Base-by-base conservation (phyloP, 2,329 filamentous ascomycete species). In the Fragosphaeria purpurea region DNA sequence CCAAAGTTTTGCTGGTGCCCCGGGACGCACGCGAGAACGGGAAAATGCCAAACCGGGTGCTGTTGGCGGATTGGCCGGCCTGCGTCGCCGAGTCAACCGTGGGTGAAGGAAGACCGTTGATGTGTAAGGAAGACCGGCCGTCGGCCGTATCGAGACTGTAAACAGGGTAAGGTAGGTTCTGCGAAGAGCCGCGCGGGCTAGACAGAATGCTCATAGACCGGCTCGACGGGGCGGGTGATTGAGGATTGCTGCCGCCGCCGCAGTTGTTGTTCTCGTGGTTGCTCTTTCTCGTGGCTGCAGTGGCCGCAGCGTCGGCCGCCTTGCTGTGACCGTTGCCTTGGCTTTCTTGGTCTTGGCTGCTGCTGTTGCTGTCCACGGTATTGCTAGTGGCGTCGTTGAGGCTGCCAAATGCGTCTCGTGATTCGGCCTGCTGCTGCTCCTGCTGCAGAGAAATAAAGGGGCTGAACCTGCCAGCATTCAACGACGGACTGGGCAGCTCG, bases 161-260 rank as follows among this genome's bases (percentile, higher is more conserved):
- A 12, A 70, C 67, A 5, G 74, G 72, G 46, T 76, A 80, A 0
- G 77, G 71, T 7, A 82, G 65, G 57, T 81, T 76, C 46, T 79
- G 73, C 4, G 76, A 71, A 7, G 80, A 83, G 13, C 70, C 71
- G n/a, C 74, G 79, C 9, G 81, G 81, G 58, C 80, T 85, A 6
- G 79, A 79, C 40, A 83, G 68, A 11, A 77, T 66, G 58, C 76
- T 80, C 48, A 71, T 69, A 5, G 80, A 81, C 13, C 69, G 71
- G 47, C 67, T 73, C 0, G 80, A 82, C 1, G 80, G 83, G 3
- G 70, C 70, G 1, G 82, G 82, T 1, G 82, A 84, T 54, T 81
- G 78, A 1, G 78, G 70, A 34, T 75, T 76, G 42, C 71, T 66
- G 10, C 45, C 33, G 22, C 22, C 22, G 22, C 22, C 22, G 22